These are phyloP conservation scores for Populus ilicifolia DNA, from an alignment of 345 rosid species.

Conservation along the genomic window DNA sequence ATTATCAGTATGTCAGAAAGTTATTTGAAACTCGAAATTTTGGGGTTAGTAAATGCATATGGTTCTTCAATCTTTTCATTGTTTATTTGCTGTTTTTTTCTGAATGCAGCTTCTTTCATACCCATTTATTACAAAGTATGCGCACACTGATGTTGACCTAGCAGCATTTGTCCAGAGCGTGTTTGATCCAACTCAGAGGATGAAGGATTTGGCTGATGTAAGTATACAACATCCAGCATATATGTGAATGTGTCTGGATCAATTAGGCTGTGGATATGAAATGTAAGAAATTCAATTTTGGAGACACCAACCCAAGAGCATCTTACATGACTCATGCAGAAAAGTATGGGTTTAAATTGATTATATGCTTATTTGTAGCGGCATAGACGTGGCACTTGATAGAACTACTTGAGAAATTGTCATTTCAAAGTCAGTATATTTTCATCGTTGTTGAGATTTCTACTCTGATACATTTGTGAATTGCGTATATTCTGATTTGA, in stretches of 20 bases:
- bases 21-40: not conserved
- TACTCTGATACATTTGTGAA: no score
- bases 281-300: no score
- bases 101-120: slow-evolving; percentile 76
- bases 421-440: no score
- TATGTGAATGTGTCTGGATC: not conserved
- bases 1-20: not conserved
- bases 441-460: no score
- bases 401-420: no score
- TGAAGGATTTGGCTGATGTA: slow-evolving; percentile 97
- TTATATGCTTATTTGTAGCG: no score
- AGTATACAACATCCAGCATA: slow-evolving; percentile 28
- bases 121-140: slow-evolving; percentile 74
- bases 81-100: slow-evolving; percentile 16
- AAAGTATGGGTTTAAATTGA: no score
- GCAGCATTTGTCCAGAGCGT: slow-evolving; percentile 70
- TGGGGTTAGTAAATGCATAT: not conserved
- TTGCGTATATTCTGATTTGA: not conserved
- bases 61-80: slow-evolving; percentile 7
- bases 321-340: no score
- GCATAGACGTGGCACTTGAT: no score
- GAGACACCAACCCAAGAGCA: no score
- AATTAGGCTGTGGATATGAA: no score
- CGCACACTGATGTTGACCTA: slow-evolving; percentile 53
- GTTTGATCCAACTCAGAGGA: slow-evolving; percentile 77